These are phyloP conservation scores for Pleurotus giganteus DNA, from an alignment of 768 basidiomycete genomes.

Conservation along the genomic window DNA sequence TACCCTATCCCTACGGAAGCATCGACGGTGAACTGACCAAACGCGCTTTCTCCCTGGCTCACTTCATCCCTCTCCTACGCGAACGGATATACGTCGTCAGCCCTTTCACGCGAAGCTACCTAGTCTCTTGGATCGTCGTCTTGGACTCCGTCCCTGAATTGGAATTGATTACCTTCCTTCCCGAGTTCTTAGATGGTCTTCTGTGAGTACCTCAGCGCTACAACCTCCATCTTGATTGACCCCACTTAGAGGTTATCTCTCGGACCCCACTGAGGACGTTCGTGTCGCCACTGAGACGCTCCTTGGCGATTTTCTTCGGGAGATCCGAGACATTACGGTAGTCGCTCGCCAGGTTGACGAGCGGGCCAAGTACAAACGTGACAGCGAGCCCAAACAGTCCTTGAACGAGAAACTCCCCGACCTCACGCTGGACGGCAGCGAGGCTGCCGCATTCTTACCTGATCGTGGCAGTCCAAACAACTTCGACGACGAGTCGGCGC, in stretches of 20 bases:
- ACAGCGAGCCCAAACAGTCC: constrained; percentile 36
- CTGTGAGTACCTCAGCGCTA: constrained; percentile 53
- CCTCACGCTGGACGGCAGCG: constrained; percentile 53
- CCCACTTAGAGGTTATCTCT: constrained; percentile 78
- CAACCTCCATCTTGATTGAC: constrained; percentile 8
- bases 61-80: constrained; percentile 90
- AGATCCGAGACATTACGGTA: constrained; percentile 82
- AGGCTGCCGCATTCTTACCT: constrained; percentile 55
- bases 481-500: constrained; percentile 37
- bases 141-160: constrained; percentile 96
- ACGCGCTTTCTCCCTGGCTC: constrained; percentile 90
- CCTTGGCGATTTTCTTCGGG: constrained; percentile 84
- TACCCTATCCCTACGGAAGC: constrained; percentile 57
- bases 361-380: constrained; percentile 38
- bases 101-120: constrained; percentile 92
- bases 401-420: constrained; percentile 58
- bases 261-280: constrained; percentile 93
- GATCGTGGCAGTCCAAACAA: constrained; percentile 45
- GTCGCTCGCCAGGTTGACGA: constrained; percentile 69
- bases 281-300: constrained; percentile 87
- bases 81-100: constrained; percentile 95
- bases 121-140: constrained; percentile 96
- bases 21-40: constrained; percentile 43
- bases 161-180: constrained; percentile 91
- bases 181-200: constrained; percentile 92